phyloP scores from a whole-genome alignment of 768 basidiomycete species.

The Pholiota molesta region DNA sequence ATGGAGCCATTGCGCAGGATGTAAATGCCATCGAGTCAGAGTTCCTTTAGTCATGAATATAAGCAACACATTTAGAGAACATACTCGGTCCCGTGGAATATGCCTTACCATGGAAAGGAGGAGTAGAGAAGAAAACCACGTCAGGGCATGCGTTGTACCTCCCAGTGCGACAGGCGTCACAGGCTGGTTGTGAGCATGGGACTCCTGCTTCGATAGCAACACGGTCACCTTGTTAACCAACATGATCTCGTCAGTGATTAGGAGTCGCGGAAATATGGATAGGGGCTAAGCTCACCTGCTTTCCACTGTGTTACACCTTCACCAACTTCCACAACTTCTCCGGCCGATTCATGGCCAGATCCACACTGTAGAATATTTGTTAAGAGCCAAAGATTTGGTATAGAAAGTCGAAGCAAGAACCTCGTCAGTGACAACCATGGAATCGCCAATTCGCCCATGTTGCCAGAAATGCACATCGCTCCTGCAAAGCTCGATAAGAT shows the following conservation, averaged over 20 bases:
- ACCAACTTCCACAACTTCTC: conserved; percentile 65
- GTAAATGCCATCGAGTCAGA: conserved; percentile 65
- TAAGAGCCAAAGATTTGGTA: neutral
- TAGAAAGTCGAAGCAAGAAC: conserved; percentile 29
- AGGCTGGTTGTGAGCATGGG: conserved; percentile 63
- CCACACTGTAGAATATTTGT: conserved; percentile 48
- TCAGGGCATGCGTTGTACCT: conserved; percentile 65
- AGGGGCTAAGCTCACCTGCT: conserved; percentile 37
- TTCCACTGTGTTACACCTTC: conserved; percentile 71
- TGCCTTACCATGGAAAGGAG: conserved; percentile 61
- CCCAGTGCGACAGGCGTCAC: conserved; percentile 64
- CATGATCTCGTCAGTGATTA: neutral
- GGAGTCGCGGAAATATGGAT: neutral
- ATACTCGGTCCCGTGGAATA: neutral
- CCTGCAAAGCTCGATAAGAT: conserved; percentile 33
- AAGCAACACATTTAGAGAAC: neutral
- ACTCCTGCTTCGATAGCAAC: conserved; percentile 75
- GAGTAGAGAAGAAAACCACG: conserved; percentile 72
- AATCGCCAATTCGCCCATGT: conserved; percentile 68
- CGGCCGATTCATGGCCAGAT: conserved; percentile 73
- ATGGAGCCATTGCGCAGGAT: conserved; percentile 71
- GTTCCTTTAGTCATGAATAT: conserved; percentile 43
- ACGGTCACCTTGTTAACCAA: conserved; percentile 49
- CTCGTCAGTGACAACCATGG: conserved; percentile 72
- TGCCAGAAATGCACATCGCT: conserved; percentile 79